These are phyloP conservation scores for Zoysia japonica DNA, from an alignment of 176 grass and related monocot genomes.

Conservation along the genomic window DNA sequence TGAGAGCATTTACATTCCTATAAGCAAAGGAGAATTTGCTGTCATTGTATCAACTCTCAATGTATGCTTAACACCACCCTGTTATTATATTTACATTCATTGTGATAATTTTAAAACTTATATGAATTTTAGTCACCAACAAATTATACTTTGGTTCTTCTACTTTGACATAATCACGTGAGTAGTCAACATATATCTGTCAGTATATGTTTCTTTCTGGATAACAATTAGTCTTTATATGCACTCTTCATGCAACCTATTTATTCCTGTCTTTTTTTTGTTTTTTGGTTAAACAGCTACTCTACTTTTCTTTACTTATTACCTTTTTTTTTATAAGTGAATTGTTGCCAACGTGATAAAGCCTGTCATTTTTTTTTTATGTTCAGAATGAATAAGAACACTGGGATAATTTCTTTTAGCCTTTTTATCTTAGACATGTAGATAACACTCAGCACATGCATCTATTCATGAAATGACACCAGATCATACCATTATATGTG, in stretches of 20 bases:
- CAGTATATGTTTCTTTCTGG: background rate
- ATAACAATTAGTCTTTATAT: background rate
- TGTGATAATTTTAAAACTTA: background rate
- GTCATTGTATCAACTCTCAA: constrained; percentile 80
- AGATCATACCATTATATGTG: constrained; percentile 10
- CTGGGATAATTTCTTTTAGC: background rate
- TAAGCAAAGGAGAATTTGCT: constrained; percentile 78
- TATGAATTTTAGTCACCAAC: background rate
- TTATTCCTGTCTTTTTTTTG: background rate
- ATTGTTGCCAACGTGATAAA: background rate
- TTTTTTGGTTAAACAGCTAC: background rate
- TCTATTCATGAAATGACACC: background rate
- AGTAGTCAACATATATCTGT: background rate
- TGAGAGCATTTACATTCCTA: constrained; percentile 90
- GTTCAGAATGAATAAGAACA: background rate
- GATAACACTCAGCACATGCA: background rate
- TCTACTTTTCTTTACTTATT: background rate
- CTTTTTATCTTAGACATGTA: background rate
- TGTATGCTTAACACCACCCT: constrained; percentile 44
- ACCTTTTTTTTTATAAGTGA: background rate
- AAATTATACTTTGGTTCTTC: constrained; percentile 4
- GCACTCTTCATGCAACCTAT: background rate
- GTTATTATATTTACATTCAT: constrained; percentile 13
- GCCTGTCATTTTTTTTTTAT: background rate
- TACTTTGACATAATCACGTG: background rate